Percentiles rank a stretch among this genome's conserved stretches.
Evolutionary conservation across 805 yeast species (phyloP).

Genomic region (Saccharomycopsis fermentans): DNA sequence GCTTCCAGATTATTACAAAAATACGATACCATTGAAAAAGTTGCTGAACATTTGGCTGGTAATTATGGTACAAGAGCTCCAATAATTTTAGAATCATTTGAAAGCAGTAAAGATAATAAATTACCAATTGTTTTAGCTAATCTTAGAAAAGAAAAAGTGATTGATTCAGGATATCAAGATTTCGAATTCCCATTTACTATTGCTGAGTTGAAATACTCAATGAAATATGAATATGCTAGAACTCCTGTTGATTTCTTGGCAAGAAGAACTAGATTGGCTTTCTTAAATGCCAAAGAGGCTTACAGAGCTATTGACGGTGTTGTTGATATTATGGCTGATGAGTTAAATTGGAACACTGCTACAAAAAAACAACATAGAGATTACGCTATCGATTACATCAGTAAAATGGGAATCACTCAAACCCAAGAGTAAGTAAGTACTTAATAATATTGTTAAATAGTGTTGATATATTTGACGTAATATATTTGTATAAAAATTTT

Average conservation of each 20-base stretch:
- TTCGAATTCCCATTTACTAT: constrained; percentile 80
- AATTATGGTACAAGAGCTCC: constrained; percentile 91
- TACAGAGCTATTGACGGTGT: constrained; percentile 72
- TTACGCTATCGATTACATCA: constrained; percentile 47
- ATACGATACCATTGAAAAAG: constrained; percentile 57
- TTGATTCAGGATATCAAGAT: constrained; percentile 32
- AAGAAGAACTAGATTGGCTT: constrained; percentile 88
- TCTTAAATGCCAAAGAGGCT: constrained; percentile 81
- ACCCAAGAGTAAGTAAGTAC: constrained; percentile 1
- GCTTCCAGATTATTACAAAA: constrained; percentile 73
- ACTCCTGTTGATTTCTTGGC: constrained; percentile 85
- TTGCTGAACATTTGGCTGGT: constrained; percentile 72
- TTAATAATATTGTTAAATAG: neutral
- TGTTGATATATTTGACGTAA: neutral
- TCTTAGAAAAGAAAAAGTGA: constrained; percentile 22
- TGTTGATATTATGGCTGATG: constrained; percentile 73
- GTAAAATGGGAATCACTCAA: constrained; percentile 41
- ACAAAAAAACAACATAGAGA: constrained; percentile 44
- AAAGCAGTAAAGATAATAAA: constrained; percentile 40
- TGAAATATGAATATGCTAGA: constrained; percentile 75
- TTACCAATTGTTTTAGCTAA: constrained; percentile 57
- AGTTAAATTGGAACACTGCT: constrained; percentile 60
- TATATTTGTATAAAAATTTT: neutral
- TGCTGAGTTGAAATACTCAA: constrained; percentile 79
- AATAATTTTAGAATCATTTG: constrained; percentile 49